These are phyloP conservation scores for Mycena floridula DNA, from an alignment of 768 basidiomycete species.

Conservation along the genomic window DNA sequence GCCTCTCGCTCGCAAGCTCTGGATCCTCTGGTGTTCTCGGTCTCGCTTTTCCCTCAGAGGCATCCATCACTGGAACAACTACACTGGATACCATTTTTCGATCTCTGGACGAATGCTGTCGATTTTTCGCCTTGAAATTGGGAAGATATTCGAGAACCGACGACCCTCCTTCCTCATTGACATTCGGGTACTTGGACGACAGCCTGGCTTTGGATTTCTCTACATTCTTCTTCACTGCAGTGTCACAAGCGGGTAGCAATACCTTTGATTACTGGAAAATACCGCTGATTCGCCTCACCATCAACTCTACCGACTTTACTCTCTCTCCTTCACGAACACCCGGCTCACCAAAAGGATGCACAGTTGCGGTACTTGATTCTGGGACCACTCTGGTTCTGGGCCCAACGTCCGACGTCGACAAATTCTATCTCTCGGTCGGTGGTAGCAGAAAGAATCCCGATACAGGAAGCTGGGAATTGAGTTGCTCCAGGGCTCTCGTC, in stretches of 20 bases:
- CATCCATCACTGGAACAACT: constrained; percentile 43
- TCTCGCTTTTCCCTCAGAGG: constrained; percentile 41
- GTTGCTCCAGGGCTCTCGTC: constrained; percentile 40
- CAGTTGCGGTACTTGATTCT: constrained; percentile 58
- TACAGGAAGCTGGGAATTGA: constrained; percentile 40
- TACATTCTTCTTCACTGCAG: constrained; percentile 30
- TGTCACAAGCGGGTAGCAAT: constrained; percentile 27
- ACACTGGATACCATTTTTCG: constrained; percentile 43
- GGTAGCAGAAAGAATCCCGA: constrained; percentile 31
- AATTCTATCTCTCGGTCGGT: constrained; percentile 45
- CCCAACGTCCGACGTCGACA: constrained; percentile 43
- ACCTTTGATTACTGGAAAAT: constrained; percentile 57
- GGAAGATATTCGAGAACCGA: constrained; percentile 24
- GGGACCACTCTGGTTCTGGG: constrained; percentile 55
- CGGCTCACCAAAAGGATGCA: constrained; percentile 28
- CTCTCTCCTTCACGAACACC: constrained; percentile 40
- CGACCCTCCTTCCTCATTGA: constrained; percentile 36
- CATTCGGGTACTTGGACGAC: constrained; percentile 47
- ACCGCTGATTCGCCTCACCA: constrained; percentile 35
- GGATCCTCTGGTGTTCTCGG: constrained; percentile 54
- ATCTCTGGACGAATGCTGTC: constrained; percentile 28
- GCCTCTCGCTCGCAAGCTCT: constrained; percentile 36
- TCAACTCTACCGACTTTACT: constrained; percentile 33
- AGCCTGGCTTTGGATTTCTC: constrained; percentile 25
- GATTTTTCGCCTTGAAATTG: constrained; percentile 48